Conservation (phyloP, 495 filamentous ascomycete genomes). For the Pyrenopolyporus hunteri region DNA sequence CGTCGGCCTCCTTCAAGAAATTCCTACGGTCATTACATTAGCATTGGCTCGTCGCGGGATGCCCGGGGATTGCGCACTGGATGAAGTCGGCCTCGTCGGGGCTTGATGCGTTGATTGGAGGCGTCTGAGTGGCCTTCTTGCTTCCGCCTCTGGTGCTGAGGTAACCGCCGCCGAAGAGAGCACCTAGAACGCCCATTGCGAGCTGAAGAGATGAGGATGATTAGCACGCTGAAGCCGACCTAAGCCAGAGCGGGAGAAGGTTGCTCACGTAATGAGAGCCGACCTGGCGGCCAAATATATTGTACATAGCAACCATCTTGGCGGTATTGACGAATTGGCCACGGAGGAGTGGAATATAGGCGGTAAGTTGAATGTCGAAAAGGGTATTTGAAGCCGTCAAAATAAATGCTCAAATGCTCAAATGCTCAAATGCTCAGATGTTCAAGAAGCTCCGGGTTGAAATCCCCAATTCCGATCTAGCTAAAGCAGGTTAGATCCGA, state of each 20-base stretch:
- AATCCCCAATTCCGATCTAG: slow-evolving; percentile 34
- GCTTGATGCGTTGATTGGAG: slow-evolving; percentile 84
- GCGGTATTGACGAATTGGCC: slow-evolving; percentile 49
- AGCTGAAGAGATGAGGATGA: slow-evolving; percentile 62
- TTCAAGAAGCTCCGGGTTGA: slow-evolving; percentile 36
- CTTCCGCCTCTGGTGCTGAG: slow-evolving; percentile 65
- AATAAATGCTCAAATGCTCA: slow-evolving; percentile 39
- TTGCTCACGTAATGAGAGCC: slow-evolving; percentile 89
- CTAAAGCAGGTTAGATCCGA: slow-evolving; percentile 7
- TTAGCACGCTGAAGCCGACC: slow-evolving; percentile 31
- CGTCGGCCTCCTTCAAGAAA: slow-evolving; percentile 76
- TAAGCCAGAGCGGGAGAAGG: neutral
- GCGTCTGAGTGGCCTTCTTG: slow-evolving; percentile 64
- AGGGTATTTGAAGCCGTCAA: slow-evolving; percentile 33
- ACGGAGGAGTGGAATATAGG: slow-evolving; percentile 21
- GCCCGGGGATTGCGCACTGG: slow-evolving; percentile 68
- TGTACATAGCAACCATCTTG: slow-evolving; percentile 90
- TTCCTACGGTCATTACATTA: slow-evolving; percentile 64
- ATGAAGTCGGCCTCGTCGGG: slow-evolving; percentile 97
- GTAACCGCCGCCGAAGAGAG: slow-evolving; percentile 64
- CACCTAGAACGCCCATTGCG: slow-evolving; percentile 79
- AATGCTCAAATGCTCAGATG: slow-evolving; percentile 41
- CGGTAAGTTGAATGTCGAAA: slow-evolving; percentile 19
- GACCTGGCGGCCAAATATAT: slow-evolving; percentile 84
- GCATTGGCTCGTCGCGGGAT: slow-evolving; percentile 26